Conservation (phyloP, 2,329 filamentous ascomycete genomes). For the Colletotrichum sp. region DNA sequence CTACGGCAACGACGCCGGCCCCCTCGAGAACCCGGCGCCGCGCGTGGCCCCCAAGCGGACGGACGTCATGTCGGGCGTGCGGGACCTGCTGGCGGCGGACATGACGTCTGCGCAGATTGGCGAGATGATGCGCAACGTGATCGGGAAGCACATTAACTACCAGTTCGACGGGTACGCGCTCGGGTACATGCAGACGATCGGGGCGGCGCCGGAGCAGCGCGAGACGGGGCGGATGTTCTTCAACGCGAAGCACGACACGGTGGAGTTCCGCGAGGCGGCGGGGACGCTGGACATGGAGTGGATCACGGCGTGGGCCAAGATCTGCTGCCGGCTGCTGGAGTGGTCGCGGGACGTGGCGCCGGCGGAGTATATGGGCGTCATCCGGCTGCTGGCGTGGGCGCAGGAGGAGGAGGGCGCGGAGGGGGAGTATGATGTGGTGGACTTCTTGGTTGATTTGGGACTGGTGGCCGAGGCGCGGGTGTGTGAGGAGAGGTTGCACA, state of each 20-base stretch:
- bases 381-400: slow-evolving; percentile 25
- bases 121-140: neutral
- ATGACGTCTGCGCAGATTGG: slow-evolving; percentile 8
- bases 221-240: neutral
- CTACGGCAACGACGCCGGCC: neutral
- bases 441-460: slow-evolving; percentile 39
- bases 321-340: slow-evolving; percentile 36
- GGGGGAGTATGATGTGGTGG: slow-evolving; percentile 37
- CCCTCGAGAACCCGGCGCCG: neutral
- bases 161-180: slow-evolving; percentile 12
- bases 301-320: slow-evolving; percentile 36
- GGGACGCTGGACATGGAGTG: slow-evolving; percentile 38
- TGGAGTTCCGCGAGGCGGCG: slow-evolving; percentile 43
- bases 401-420: slow-evolving; percentile 23
- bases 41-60: neutral
- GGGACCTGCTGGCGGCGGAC: slow-evolving; percentile 14
- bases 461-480: slow-evolving; percentile 32
- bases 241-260: slow-evolving; percentile 18
- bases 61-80: slow-evolving; percentile 22
- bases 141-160: slow-evolving; percentile 13
- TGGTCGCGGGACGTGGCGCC: slow-evolving; percentile 31
- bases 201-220: neutral
- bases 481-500: slow-evolving; percentile 28
- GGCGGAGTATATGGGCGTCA: slow-evolving; percentile 31
- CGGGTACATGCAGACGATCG: neutral